Conservation (phyloP, 805 yeast species). For the Kodamaea jinghongensis region DNA sequence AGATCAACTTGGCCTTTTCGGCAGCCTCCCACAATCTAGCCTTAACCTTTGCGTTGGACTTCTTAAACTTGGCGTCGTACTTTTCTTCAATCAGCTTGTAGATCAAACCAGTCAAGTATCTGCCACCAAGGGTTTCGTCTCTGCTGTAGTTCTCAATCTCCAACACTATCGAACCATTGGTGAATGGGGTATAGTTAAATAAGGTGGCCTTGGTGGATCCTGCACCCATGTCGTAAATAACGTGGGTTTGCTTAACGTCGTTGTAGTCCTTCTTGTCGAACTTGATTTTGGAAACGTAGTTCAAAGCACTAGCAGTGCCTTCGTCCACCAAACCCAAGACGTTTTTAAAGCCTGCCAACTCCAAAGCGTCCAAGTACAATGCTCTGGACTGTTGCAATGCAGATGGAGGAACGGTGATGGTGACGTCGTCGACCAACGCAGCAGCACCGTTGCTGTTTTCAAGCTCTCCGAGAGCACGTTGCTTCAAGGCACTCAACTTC, state of each 20-base stretch:
- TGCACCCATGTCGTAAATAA: conserved; percentile 90
- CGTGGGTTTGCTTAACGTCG: conserved; percentile 50
- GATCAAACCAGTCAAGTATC: conserved; percentile 62
- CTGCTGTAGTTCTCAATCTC: conserved; percentile 72
- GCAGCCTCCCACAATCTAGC: conserved; percentile 77
- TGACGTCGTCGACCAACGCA: conserved; percentile 58
- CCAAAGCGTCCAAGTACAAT: conserved; percentile 70
- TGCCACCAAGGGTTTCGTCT: conserved; percentile 73
- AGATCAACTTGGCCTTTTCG: conserved; percentile 80
- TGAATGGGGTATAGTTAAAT: conserved; percentile 55
- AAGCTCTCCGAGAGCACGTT: conserved; percentile 63
- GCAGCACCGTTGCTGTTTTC: conserved; percentile 37
- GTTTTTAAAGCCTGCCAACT: conserved; percentile 58
- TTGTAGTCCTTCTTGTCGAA: conserved; percentile 33
- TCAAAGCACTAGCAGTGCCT: conserved; percentile 87
- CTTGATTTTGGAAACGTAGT: conserved; percentile 61
- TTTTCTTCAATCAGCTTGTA: conserved; percentile 58
- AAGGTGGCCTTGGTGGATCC: conserved; percentile 87
- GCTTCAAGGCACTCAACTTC: conserved; percentile 64
- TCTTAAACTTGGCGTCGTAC: conserved; percentile 45
- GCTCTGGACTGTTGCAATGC: conserved; percentile 63
- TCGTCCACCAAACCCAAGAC: conserved; percentile 77
- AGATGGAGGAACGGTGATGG: conserved; percentile 74
- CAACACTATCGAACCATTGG: conserved; percentile 43
- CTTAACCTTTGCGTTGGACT: conserved; percentile 36